phyloP scores from a whole-genome alignment of 371 early-diverging fungal genomes.

The Zychaea mexicana region DNA sequence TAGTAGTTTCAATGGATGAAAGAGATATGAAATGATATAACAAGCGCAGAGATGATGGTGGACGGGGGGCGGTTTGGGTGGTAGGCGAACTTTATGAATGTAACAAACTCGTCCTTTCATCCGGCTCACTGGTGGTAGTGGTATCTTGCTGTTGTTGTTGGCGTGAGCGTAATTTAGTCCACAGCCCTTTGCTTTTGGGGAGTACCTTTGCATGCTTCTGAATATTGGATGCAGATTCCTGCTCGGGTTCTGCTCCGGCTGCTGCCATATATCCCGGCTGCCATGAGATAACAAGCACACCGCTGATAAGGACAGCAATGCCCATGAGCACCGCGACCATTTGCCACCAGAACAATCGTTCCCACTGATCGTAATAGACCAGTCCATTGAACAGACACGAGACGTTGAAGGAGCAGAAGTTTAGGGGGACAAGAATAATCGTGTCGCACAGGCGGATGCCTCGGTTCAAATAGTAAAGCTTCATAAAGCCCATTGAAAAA shows the following conservation, averaged over 20 bases:
- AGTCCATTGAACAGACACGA: constrained; percentile 79
- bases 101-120: neutral
- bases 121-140: neutral
- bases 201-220: neutral
- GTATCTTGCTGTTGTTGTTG: neutral
- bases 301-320: constrained; percentile 62
- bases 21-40: too few relatives aligned
- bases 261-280: constrained; percentile 23
- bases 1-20: too few relatives aligned
- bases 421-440: constrained; percentile 75
- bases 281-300: constrained; percentile 72
- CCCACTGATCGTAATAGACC: constrained; percentile 82
- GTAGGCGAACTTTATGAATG: neutral
- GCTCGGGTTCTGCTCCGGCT: neutral
- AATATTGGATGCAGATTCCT: neutral
- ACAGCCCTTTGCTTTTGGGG: neutral
- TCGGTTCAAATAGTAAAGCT: constrained; percentile 81
- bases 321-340: constrained; percentile 69
- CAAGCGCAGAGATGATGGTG: neutral
- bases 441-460: constrained; percentile 80
- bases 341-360: constrained; percentile 65
- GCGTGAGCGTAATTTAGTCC: neutral
- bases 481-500: neutral
- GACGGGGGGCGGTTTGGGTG: too few relatives aligned
- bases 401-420: constrained; percentile 79